Base-by-base conservation (phyloP, 768 basidiomycete species). In the Rhodosporidiobolus sp. region DNA sequence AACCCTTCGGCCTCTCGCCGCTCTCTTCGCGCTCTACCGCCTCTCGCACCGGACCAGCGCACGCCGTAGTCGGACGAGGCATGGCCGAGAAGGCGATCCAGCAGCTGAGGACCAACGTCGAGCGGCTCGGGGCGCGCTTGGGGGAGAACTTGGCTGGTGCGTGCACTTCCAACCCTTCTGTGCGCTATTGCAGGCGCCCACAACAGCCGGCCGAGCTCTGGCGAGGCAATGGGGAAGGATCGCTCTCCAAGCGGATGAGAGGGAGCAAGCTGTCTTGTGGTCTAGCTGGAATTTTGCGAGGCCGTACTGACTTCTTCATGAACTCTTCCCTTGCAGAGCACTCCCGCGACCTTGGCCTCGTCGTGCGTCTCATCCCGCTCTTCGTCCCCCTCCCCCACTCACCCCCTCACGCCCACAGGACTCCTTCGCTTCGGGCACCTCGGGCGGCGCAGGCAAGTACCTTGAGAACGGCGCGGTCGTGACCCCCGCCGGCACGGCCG, bases 401-500 rank as follows among this genome's bases (percentile, higher is more conserved):
- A n/a, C 28, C n/a, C 34, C 24, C 22, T 1, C 22, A 17, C 4
- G 0, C 17, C 12, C 17, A 0, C 59, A 76, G 75, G 72, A 76
- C 62, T 63, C 75, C 19, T 73, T 73, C 66, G 75, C 69, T 4
- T 70, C 73, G 24, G 77, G 75, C 30, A 72, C 72, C 30, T 76
- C 76, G 16, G 77, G 77, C 45, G 70, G 72, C 2, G 60, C 77
- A 4, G 79, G 78, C 62, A 76, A 75, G 56, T 80, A 78, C 62
- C 71, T 79, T 34, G 75, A 78, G 57, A 77, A 72, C 30, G 75
- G 79, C 56, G 72, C 77, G 1, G 77, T 77, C 0, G 52, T 76
- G 7, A 79, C 87, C 9, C 90, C 94, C 77, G 94, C 96, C 79
- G 90, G 90, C 80, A 83, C 87, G 63, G 88, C 88, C 81, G 88